phyloP scores from a whole-genome alignment of 306 rosid species.

The Coriaria nepalensis region DNA sequence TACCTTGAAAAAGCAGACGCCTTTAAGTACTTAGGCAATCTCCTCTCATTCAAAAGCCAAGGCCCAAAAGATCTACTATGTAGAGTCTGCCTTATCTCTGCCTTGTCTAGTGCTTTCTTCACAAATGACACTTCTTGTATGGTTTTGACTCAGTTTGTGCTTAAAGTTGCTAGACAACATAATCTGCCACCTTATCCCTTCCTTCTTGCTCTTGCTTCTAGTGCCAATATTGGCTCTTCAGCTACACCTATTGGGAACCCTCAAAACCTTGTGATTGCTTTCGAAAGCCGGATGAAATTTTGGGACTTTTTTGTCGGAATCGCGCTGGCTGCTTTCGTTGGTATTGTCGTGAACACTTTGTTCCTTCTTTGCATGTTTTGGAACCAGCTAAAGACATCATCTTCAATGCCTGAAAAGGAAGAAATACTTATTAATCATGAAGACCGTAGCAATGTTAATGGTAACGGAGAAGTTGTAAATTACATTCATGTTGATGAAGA shows the following conservation, averaged over 20 bases:
- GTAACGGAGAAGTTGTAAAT: too few relatives aligned
- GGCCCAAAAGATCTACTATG: slow-evolving; percentile 78
- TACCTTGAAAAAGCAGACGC: slow-evolving; percentile 88
- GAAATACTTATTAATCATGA: too few relatives aligned
- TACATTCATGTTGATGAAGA: too few relatives aligned
- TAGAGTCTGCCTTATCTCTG: slow-evolving; percentile 70
- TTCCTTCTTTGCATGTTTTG: slow-evolving; percentile 46
- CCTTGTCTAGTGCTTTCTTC: slow-evolving; percentile 70
- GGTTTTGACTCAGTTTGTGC: slow-evolving; percentile 72
- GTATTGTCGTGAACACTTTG: slow-evolving; percentile 46
- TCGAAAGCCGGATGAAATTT: slow-evolving; percentile 54
- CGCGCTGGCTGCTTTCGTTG: slow-evolving; percentile 65
- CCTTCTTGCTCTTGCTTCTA: slow-evolving; percentile 87
- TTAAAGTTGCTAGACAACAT: slow-evolving; percentile 73
- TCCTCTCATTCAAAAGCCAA: slow-evolving; percentile 68
- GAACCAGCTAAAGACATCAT: too few relatives aligned
- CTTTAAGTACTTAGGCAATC: slow-evolving; percentile 70
- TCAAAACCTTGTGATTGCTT: slow-evolving; percentile 73
- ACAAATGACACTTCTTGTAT: slow-evolving; percentile 85
- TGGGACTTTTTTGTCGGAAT: slow-evolving; percentile 49
- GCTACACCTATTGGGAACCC: slow-evolving; percentile 94
- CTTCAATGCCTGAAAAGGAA: too few relatives aligned
- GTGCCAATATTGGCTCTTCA: slow-evolving; percentile 83
- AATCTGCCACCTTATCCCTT: slow-evolving; percentile 84
- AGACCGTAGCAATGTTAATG: too few relatives aligned